These are phyloP conservation scores for Cardamine resedifolia DNA, from an alignment of 345 rosid genomes.

Conservation along the genomic window DNA sequence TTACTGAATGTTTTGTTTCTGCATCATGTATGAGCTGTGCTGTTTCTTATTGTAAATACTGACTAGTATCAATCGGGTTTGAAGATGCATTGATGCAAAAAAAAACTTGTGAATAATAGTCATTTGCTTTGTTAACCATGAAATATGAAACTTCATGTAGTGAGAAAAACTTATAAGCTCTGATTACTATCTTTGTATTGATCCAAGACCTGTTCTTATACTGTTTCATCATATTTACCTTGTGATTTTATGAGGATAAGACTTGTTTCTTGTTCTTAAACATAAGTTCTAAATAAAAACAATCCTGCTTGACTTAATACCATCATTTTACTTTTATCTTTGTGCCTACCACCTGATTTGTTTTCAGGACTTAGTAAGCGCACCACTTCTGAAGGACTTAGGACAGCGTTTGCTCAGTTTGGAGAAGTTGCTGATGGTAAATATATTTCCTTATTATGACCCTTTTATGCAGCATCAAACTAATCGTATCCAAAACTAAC, in stretches of 20 bases:
- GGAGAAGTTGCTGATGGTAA: constrained; percentile 86
- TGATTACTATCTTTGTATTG: not conserved
- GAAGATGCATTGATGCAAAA: not conserved
- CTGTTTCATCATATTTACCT: not conserved
- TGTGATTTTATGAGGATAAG: too few species aligned
- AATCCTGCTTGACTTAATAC: too few species aligned
- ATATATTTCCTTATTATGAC: constrained; percentile 10
- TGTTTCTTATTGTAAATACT: not conserved
- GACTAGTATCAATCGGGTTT: not conserved
- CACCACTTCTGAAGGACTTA: constrained; percentile 67
- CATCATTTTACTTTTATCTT: not conserved
- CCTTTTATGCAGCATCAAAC: not conserved
- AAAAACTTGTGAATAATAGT: not conserved
- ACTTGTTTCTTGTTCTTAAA: too few species aligned
- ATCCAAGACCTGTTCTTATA: not conserved
- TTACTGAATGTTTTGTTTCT: not conserved
- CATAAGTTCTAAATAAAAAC: too few species aligned
- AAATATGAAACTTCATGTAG: not conserved
- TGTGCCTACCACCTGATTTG: not conserved
- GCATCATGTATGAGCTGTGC: not conserved
- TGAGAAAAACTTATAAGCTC: not conserved
- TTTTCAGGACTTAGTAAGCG: constrained; percentile 81
- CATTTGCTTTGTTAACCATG: not conserved
- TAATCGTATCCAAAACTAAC: not conserved
- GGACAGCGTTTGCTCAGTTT: constrained; percentile 67